These are phyloP conservation scores for Chlorella sp. DNA, from an alignment of 139 green algal genomes.

Conservation along the genomic window DNA sequence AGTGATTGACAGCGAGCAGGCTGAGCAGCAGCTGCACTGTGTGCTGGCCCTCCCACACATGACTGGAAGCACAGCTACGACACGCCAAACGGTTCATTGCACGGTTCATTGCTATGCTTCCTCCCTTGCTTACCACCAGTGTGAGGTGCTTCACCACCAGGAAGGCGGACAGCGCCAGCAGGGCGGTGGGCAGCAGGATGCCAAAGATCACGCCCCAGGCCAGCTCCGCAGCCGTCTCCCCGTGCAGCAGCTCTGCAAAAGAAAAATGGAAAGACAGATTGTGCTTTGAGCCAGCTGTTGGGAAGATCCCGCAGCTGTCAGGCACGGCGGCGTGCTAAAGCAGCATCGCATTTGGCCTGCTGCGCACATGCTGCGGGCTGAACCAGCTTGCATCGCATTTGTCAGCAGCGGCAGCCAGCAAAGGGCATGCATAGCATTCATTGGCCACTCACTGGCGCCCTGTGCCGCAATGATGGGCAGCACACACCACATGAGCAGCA, in stretches of 20 bases:
- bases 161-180: neutral
- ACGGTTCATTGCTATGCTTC: too few relatives aligned
- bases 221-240: neutral
- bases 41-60: neutral
- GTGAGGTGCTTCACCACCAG: conserved; percentile 17
- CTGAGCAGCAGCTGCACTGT: neutral
- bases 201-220: conserved; percentile 1
- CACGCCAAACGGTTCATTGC: too few relatives aligned
- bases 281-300: neutral
- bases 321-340: neutral
- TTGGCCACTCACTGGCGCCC: conserved; percentile 5
- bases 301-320: neutral
- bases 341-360: neutral
- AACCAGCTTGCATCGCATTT: neutral
- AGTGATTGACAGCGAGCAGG: neutral
- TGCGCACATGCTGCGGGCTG: neutral
- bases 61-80: too few relatives aligned
- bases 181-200: neutral
- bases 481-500: conserved; percentile 9
- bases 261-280: neutral
- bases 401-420: neutral
- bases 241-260: neutral
- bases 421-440: neutral
- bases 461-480: conserved; percentile 14
- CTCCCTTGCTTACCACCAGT: conserved; percentile 22